phyloP scores from a whole-genome alignment of 495 filamentous ascomycete species.

The Penicillium ucsense region DNA sequence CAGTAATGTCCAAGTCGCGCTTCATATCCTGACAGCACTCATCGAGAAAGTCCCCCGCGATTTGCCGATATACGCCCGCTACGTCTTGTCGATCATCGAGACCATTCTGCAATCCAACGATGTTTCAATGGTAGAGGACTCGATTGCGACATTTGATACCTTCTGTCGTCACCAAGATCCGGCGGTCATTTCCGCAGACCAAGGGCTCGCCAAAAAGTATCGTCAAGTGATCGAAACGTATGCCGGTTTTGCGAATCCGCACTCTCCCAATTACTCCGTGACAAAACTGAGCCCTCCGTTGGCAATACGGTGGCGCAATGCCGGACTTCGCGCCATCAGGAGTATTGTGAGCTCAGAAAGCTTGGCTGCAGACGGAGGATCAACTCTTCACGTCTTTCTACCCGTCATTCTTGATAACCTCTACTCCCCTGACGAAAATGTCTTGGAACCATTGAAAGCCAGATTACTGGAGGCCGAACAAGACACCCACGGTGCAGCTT shows the following conservation, averaged over 20 bases:
- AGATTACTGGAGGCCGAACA: constrained; percentile 56
- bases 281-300: constrained; percentile 54
- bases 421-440: constrained; percentile 62
- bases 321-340: constrained; percentile 69
- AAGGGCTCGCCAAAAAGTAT: constrained; percentile 74
- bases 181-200: constrained; percentile 66
- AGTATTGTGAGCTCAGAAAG: constrained; percentile 69
- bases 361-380: constrained; percentile 60
- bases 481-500: constrained; percentile 45
- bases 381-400: constrained; percentile 63
- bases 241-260: constrained; percentile 56
- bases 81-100: constrained; percentile 68
- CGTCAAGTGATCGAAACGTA: constrained; percentile 68
- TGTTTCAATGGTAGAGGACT: constrained; percentile 82
- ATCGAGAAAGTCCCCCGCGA: constrained; percentile 88
- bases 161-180: constrained; percentile 77
- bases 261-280: constrained; percentile 20
- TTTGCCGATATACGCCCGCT: constrained; percentile 74
- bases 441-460: constrained; percentile 51
- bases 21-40: constrained; percentile 76
- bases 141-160: constrained; percentile 68
- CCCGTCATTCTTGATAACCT: constrained; percentile 79
- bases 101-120: constrained; percentile 70
- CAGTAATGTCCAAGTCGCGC: constrained; percentile 87
- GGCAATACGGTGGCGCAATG: constrained; percentile 73